Evolutionary conservation across 23 red algal genomes (phyloP).

Genomic region (Gracilaria domingensis): DNA sequence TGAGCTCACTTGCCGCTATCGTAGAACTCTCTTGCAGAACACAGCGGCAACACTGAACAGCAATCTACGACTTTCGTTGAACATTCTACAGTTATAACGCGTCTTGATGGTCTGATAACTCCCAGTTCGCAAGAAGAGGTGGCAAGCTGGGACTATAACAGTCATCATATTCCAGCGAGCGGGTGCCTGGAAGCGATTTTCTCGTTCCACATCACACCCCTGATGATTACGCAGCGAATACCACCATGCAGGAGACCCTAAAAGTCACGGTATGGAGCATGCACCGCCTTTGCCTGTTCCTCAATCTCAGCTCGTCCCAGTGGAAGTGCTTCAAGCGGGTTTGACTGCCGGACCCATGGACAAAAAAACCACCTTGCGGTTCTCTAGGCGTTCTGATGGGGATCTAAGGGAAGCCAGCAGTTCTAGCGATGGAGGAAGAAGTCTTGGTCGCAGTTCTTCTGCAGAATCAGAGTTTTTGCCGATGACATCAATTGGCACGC

Average conservation of each 20-base stretch:
- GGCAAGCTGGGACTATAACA: slow-evolving; percentile 36
- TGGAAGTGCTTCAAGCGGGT: slow-evolving; percentile 23
- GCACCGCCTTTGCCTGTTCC: slow-evolving; percentile 20
- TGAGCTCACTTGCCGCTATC: too few species aligned
- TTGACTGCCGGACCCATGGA: slow-evolving; percentile 3
- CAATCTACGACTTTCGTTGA: slow-evolving; percentile 4
- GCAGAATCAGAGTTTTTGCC: neutral
- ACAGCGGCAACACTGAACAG: slow-evolving; percentile 31
- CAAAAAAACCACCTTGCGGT: neutral
- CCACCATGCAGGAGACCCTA: neutral
- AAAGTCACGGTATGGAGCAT: slow-evolving; percentile 6
- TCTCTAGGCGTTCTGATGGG: slow-evolving; percentile 2
- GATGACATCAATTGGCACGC: neutral
- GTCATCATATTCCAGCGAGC: slow-evolving; percentile 26
- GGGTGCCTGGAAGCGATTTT: slow-evolving; percentile 50
- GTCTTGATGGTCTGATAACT: neutral
- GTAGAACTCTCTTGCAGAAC: too few species aligned
- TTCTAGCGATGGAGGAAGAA: neutral
- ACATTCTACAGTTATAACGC: neutral
- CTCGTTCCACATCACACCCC: slow-evolving; percentile 38
- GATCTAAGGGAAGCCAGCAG: neutral
- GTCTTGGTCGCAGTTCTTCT: neutral
- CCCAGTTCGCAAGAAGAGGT: slow-evolving; percentile 26
- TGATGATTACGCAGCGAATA: slow-evolving; percentile 67
- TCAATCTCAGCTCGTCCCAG: slow-evolving; percentile 18